Evolutionary conservation across 2,329 filamentous ascomycete genomes (phyloP), one percentile per base, ranked within the genome.

Genomic region (Chlorencoelia australis): DNA sequence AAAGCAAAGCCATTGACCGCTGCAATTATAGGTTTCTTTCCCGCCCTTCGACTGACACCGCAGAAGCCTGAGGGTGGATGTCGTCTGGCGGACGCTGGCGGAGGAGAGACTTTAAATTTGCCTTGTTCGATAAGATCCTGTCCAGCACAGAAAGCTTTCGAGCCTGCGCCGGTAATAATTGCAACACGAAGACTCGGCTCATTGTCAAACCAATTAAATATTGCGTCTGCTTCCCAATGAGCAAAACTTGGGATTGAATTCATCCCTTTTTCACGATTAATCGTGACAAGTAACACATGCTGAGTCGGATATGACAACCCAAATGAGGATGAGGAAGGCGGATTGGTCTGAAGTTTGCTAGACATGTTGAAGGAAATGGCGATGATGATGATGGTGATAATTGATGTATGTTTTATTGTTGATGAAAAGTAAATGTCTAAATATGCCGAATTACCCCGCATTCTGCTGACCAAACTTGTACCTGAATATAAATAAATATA

Each of bases 1-100:
- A 83, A 67, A 29, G 79, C 82, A 24, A 80, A 65, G 3, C 83
- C 83, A 53, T 87, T 84, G n/a, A 88, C 79, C 2, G 82, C 83
- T 1, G 78, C 80, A 26, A 89, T 69, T 41, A 89, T 67, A 5
- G 83, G 83, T 52, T 89, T 89, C 58, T 73, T 75, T 30, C 81
- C 81, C 9, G 60, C 55, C 18, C 82, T 68, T 46, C 82, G 77
- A 42, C 74, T 77, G 20, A 86, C 61, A 0, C 74, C 80, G 25
- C 72, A 77, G 42, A 84, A 81, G 2, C 79, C 80, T 2, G 35
- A 36, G 2, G 50, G 33, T 7, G 53, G 52, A 39, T 56, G 52
- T 11, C 42, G 37, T 6, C 7, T 61, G 1, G 62, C 51, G 0
- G 60, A 36, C 17, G 29, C 19, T 17, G 42, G 37, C 13, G 42